Base-by-base conservation (phyloP, 1,139 yeast genomes). In the Suhomyces kunorum region DNA sequence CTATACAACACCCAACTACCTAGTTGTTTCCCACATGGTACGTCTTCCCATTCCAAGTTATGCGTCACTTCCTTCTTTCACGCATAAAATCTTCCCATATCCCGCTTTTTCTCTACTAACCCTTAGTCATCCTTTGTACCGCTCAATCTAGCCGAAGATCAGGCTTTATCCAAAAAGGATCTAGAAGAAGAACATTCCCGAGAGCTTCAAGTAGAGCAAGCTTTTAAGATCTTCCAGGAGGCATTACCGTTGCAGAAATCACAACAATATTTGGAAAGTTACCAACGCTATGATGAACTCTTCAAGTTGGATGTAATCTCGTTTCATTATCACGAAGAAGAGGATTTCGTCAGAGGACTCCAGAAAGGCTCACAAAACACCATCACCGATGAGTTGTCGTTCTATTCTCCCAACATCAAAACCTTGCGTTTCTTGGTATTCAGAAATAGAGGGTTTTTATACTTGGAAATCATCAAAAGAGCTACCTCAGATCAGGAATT, bases 131-230 rank as follows among this genome's bases (percentile, higher is more conserved):
- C 82, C 7, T 92, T 92, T 59, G 75, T 81, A 19, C 96, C 98
- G 3, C 71, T 90, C 34, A 92, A 92, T 56, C 64, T 83, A 36
- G 76, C 78, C 34, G 90, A 83, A 44, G 95, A 87, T 54, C 86
- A 83, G 34, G 64, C 76, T 8, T 45, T 55, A 5, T 61, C 72
- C 30, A 68, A 70, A 45, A 68, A 69, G 46, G 78, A 74, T 38
- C 66, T 77, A 34, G 95, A 87, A 47, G 96, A 89, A 50, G 92
- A 88, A 49, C 95, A 89, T 54, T 85, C 97, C 1, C 67, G 96
- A 40, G 98, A 92, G 54, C 83, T 78, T 27, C 80, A 88, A 68
- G 81, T 92, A 13, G 98, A 94, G 61, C 87, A 85, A 55, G 95
- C 96, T 3, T 83, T 85, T 59, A 80, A 80, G 50, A 64, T 81